phyloP scores from a whole-genome alignment of 2,329 filamentous ascomycete species.

The Trichoderma arundinaceum region DNA sequence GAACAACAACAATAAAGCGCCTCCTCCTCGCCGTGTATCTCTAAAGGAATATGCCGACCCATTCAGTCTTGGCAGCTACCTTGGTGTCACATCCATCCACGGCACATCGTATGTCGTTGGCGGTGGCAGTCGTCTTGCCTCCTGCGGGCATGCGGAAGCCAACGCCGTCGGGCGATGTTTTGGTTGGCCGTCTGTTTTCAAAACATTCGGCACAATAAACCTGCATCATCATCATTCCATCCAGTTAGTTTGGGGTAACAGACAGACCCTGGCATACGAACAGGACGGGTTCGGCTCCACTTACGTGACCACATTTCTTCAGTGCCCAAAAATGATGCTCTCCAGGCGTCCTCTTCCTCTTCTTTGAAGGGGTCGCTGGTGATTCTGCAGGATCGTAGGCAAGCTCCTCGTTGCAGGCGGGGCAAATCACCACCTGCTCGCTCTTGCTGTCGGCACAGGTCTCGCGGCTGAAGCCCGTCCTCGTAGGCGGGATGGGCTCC shows the following conservation, averaged over 20 bases:
- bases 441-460: slow-evolving; percentile 57
- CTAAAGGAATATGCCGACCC: slow-evolving; percentile 66
- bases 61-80: slow-evolving; percentile 59
- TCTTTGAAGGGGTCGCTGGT: slow-evolving; percentile 40
- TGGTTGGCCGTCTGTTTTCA: slow-evolving; percentile 57
- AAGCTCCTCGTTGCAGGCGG: slow-evolving; percentile 84
- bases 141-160: slow-evolving; percentile 48
- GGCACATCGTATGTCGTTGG: slow-evolving; percentile 55
- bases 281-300: slow-evolving; percentile 35
- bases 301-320: slow-evolving; percentile 89
- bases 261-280: not conserved
- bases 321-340: slow-evolving; percentile 93
- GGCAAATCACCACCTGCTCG: slow-evolving; percentile 78
- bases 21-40: slow-evolving; percentile 35
- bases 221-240: slow-evolving; percentile 43
- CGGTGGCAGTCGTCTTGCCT: slow-evolving; percentile 37
- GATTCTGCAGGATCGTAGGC: slow-evolving; percentile 67
- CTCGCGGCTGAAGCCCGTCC: slow-evolving; percentile 80
- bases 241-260: not conserved
- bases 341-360: slow-evolving; percentile 55
- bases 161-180: slow-evolving; percentile 42
- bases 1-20: not conserved
- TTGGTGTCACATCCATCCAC: slow-evolving; percentile 63
- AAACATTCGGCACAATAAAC: slow-evolving; percentile 69
- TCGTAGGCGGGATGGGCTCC: slow-evolving; percentile 67